These are phyloP conservation scores for Musa balbisiana DNA, from an alignment of 202 grass and related monocot genomes.

Conservation along the genomic window DNA sequence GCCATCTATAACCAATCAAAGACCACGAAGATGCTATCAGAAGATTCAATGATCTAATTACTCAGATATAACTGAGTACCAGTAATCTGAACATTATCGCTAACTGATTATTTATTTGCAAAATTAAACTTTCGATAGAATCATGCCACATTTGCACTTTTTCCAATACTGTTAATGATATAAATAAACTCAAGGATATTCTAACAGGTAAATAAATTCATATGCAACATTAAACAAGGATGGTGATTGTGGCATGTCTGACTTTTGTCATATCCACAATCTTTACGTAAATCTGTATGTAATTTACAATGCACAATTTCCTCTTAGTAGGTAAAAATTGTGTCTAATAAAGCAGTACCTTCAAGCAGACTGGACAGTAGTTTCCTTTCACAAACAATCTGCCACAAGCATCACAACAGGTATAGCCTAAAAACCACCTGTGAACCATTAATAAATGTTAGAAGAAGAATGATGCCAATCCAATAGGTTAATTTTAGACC, in stretches of 20 bases:
- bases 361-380: conserved; percentile 96
- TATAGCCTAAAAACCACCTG: conserved; percentile 95
- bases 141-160: no score
- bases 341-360: conserved; percentile 36
- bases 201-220: neutral
- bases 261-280: neutral
- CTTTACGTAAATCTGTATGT: neutral
- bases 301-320: neutral
- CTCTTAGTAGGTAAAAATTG: neutral
- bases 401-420: conserved; percentile 95
- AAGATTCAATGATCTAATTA: no score
- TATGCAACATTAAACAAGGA: neutral
- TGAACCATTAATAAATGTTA: conserved; percentile 8
- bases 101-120: no score
- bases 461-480: neutral
- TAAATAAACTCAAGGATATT: neutral
- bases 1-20: no score
- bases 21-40: no score
- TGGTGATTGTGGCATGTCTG: neutral
- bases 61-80: neutral
- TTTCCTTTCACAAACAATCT: conserved; percentile 99
- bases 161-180: no score
- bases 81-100: neutral
- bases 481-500: neutral
- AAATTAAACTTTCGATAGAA: no score